Conservation (phyloP, 305 asterid species). For the Salvia sclarea region DNA sequence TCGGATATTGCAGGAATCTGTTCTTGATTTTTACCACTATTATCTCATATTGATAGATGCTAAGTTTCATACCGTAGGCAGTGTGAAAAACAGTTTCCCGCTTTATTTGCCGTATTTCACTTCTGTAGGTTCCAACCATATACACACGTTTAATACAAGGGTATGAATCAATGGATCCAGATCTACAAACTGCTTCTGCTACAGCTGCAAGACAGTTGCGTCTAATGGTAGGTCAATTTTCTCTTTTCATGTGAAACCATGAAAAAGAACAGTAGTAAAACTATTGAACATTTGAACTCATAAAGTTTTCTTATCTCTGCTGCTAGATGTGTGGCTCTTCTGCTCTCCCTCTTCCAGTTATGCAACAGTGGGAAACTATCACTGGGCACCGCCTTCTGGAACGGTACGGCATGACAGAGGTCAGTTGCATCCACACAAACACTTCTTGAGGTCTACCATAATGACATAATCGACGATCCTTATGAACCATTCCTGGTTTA, state of each 20-base stretch:
- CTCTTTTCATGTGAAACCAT: constrained; percentile 19
- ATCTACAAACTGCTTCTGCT: constrained; percentile 66
- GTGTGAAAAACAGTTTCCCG: constrained; percentile 12
- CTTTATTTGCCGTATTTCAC: background rate
- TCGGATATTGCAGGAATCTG: background rate
- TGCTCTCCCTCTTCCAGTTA: constrained; percentile 95
- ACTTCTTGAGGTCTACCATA: background rate
- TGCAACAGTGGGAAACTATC: constrained; percentile 96
- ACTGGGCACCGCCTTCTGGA: constrained; percentile 87
- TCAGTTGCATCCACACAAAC: constrained; percentile 30
- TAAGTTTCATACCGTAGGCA: too few species aligned
- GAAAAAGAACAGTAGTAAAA: background rate
- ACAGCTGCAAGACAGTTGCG: constrained; percentile 81
- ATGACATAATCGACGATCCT: constrained; percentile 19
- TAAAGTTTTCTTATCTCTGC: background rate
- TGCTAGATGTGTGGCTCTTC: constrained; percentile 98
- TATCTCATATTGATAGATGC: too few species aligned
- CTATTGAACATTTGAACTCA: too few species aligned
- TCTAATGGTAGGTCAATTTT: constrained; percentile 68
- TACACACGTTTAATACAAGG: constrained; percentile 97
- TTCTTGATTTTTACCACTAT: background rate
- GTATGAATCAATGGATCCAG: constrained; percentile 84
- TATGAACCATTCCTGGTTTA: constrained; percentile 19
- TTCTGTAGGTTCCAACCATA: constrained; percentile 86
- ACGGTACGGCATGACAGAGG: constrained; percentile 99